A percentile compares a stretch with the other conserved stretches of the same genome.
Conservation (phyloP, 257 asterid species). For the Gentiana dahurica region DNA sequence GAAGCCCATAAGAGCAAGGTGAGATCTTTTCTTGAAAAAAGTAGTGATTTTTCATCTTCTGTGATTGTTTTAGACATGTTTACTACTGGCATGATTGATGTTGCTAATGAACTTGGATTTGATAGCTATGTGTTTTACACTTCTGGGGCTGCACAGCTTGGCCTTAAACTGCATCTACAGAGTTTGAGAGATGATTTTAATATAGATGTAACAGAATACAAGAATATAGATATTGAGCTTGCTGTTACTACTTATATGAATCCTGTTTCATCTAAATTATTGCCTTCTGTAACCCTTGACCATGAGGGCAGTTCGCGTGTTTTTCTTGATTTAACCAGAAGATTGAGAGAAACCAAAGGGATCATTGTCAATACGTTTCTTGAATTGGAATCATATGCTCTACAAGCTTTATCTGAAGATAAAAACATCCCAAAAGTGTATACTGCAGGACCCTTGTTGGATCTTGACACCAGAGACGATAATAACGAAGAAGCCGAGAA, state of each 20-base stretch:
- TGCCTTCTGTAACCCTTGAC: conserved; percentile 2
- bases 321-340: not conserved
- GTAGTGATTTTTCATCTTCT: not conserved
- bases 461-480: not conserved
- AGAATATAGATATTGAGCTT: not conserved
- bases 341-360: conserved; percentile 9
- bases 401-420: not conserved
- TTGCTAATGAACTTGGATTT: conserved; percentile 27
- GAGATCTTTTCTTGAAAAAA: not conserved
- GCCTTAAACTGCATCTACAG: conserved; percentile 1
- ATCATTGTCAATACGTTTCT: conserved; percentile 15
- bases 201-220: not conserved
- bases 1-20: conserved; percentile 16
- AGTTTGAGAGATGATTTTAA: conserved; percentile 1
- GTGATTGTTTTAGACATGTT: conserved; percentile 47
- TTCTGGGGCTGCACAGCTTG: conserved; percentile 1
- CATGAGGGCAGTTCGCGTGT: not conserved
- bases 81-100: conserved; percentile 34
- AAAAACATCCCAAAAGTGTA: conserved; percentile 8
- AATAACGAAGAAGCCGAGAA: not conserved
- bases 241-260: conserved; percentile 1
- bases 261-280: conserved; percentile 4
- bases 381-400: conserved; percentile 11
- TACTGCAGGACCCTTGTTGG: conserved; percentile 10
- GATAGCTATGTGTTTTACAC: conserved; percentile 11